Evolutionary conservation across 106 monocot genomes (phyloP), one percentile per base, ranked within the genome.

Genomic region (Allium fistulosum): DNA sequence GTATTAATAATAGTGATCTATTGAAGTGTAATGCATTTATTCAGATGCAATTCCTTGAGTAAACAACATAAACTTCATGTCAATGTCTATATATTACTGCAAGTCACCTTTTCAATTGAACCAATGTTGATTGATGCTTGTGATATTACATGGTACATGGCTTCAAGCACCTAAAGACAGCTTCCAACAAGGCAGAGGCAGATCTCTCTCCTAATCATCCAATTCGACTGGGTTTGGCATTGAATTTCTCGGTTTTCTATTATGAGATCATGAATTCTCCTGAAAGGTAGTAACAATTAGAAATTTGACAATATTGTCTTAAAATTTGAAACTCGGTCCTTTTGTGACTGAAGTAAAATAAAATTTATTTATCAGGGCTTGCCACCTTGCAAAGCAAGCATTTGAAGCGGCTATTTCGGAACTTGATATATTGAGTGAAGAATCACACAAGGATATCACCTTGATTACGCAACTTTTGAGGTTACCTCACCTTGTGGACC

Each of bases 211-310:
- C 81, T 15, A 86, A 81, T 27, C 82, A 86, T 62, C 82, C 86
- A 51, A 82, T 82, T 71, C 82, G 86, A 26, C 72, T 86, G 76
- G 86, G 82, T 55, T 79, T 86, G 17, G 86, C 82, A 9, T 72
- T 86, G 28, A 86, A 82, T 55, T 82, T 73, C 60, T 82, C 86
- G 48, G 82, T 86, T 10, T 86, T 86, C 76, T 82, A 77, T 66
- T 82, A 86, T 74, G 86, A 86, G 51, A 86, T 86, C 15, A 72
- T 76, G 79, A 79, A 86, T 48, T 82, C 76, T 8, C 70, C 76
- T 73, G 85, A 81, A 51, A 85, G 65, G 85, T 84, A 53, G n/a
- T 10, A 53, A 70, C 22, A 22, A 22, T 22, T 22, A 22, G 22
- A 22, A 22, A 22, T 22, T 22, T 22, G 1, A 22, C 1, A 22